Percentiles rank a stretch among this genome's conserved stretches.
These are phyloP conservation scores for Salinomyces thailandicus DNA, from an alignment of 2,329 filamentous ascomycete species.

Conservation along the genomic window DNA sequence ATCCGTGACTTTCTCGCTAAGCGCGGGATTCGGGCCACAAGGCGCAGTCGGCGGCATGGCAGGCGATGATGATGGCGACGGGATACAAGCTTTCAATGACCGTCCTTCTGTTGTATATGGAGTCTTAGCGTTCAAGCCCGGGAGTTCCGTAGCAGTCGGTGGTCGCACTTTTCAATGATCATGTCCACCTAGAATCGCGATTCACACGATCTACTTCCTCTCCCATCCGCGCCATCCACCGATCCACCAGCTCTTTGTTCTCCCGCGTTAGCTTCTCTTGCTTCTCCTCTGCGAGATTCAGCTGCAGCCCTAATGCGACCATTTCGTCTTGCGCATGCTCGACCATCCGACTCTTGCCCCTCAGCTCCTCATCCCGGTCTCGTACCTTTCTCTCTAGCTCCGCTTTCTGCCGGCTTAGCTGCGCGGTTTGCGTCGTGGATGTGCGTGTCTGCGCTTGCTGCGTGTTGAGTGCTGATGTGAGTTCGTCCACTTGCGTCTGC, in stretches of 20 bases:
- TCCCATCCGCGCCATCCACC: slow-evolving; percentile 84
- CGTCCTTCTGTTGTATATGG: too few relatives aligned
- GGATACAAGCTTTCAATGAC: too few relatives aligned
- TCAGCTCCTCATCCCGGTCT: slow-evolving; percentile 77
- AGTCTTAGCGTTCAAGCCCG: too few relatives aligned
- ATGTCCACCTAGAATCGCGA: slow-evolving; percentile 27
- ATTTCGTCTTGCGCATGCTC: slow-evolving; percentile 90
- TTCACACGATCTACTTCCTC: slow-evolving; percentile 87
- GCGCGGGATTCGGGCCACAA: slow-evolving; percentile 13
- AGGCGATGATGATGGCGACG: not conserved
- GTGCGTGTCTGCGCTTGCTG: slow-evolving; percentile 50
- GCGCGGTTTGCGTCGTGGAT: slow-evolving; percentile 52
- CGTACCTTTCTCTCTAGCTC: slow-evolving; percentile 55
- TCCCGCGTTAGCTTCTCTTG: slow-evolving; percentile 63
- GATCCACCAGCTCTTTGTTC: slow-evolving; percentile 77
- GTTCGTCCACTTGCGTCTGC: slow-evolving; percentile 51
- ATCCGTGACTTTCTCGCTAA: slow-evolving; percentile 17
- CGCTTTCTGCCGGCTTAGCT: slow-evolving; percentile 53
- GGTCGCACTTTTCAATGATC: too few relatives aligned
- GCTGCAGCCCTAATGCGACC: slow-evolving; percentile 73
- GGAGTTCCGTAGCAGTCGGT: too few relatives aligned
- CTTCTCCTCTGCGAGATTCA: slow-evolving; percentile 74
- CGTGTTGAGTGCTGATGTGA: slow-evolving; percentile 53
- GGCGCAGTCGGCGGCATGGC: slow-evolving; percentile 1
- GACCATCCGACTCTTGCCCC: slow-evolving; percentile 71